These are phyloP conservation scores for Metschnikowia henanensis DNA, from an alignment of 805 yeast species.

Conservation along the genomic window DNA sequence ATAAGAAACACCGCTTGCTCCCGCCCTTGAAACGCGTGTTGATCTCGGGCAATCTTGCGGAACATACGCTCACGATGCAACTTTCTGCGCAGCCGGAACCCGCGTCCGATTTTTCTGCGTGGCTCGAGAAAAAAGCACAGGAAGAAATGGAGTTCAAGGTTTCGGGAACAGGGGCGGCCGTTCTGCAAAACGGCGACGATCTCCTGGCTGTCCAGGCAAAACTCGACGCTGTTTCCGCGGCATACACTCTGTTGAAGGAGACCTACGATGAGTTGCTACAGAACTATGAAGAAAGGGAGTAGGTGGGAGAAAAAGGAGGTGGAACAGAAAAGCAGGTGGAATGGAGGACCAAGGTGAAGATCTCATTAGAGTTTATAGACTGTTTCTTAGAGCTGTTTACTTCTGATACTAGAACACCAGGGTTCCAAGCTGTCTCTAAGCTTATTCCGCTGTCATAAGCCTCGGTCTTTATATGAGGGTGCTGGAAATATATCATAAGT, in stretches of 20 bases:
- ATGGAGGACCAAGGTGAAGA: not conserved
- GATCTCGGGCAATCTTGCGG: conserved; percentile 36
- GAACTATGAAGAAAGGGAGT: conserved; percentile 5
- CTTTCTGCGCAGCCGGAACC: conserved; percentile 27
- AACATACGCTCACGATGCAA: conserved; percentile 45
- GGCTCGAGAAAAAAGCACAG: conserved; percentile 46
- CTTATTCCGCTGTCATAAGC: too few species aligned
- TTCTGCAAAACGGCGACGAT: not conserved
- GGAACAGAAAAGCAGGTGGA: not conserved
- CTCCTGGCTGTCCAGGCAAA: conserved; percentile 41
- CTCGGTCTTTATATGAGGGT: too few species aligned
- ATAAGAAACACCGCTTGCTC: conserved; percentile 46
- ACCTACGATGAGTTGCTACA: conserved; percentile 57
- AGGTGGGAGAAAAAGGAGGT: not conserved
- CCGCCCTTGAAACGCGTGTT: conserved; percentile 67
- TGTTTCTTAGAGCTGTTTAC: too few species aligned
- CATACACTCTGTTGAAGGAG: conserved; percentile 56
- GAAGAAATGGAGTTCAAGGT: conserved; percentile 53
- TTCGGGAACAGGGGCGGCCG: conserved; percentile 2
- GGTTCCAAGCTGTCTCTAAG: too few species aligned
- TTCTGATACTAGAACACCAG: too few species aligned
- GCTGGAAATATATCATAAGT: too few species aligned
- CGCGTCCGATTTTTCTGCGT: conserved; percentile 44
- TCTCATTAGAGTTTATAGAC: too few species aligned
- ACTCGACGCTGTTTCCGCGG: conserved; percentile 50